Base-by-base conservation (phyloP, 148 eudicot species). In the Salicornia ramosissima region DNA sequence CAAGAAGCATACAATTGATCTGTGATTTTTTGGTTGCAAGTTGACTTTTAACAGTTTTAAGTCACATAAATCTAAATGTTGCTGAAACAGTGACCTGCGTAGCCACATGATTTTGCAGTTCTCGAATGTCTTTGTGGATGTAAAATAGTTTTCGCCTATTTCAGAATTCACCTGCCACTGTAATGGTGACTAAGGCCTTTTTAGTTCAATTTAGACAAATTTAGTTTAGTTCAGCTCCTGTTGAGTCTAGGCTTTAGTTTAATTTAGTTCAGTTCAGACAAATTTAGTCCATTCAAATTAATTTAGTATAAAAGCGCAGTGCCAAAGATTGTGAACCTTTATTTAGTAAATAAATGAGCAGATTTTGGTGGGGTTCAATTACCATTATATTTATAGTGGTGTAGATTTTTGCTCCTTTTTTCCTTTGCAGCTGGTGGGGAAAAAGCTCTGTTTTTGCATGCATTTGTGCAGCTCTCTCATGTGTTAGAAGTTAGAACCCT, bases 101-200 rank as follows among this genome's bases (percentile, higher is more conserved):
- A 47, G 39, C 65, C 70, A 43, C 55, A n/a, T 75, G 69, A 69
- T 28, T 63, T 45, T 63, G 54, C 64, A 53, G 30, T 26, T 19
- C 7, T 30, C 42, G 54, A 28, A 75, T 67, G 58, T 49, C 24
- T 46, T 64, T 60, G 4, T 31, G n/a, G 43, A 31, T 31, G 64
- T 59, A 5, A 18, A 6, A 63, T 22, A 10, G 19, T 22, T 63
- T 40, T 63, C 29, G 40, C 50, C 67, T 39, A 36, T 29, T 63
- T 57, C 24, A 56, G 54, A 28, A 24, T 25, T 31, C 29, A 69
- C 63, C 54, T 64, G 54, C 68, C 40, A 16, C 59, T 16, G 65
- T 65, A 65, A 71, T 40, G 46, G 33, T 46, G n/a, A n/a, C n/a
- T n/a, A n/a, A n/a, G n/a, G n/a, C n/a, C n/a, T n/a, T n/a, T n/a